Evolutionary conservation across 768 basidiomycete genomes (phyloP), one percentile per base, ranked within the genome.

Genomic region (Lyophyllum decastes): DNA sequence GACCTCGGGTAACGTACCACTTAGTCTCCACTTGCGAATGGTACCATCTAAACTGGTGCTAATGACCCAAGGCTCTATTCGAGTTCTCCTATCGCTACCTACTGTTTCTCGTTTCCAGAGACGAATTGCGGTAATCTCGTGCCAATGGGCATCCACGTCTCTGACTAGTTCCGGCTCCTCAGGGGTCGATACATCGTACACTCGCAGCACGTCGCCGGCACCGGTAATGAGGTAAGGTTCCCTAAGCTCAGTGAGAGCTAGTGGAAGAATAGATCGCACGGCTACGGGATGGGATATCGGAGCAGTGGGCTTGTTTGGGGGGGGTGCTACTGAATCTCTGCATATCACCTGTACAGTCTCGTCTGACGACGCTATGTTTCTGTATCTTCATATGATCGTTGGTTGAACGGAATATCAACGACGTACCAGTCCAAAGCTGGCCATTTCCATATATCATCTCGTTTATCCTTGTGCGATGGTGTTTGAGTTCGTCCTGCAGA

Each of bases 21-120:
- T 74, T 49, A 95, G 73, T 66, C 78, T 83, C 95, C 95, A 98
- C 67, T 85, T 86, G 60, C 95, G 80, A 49, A 98, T 77, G 21
- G 95, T 97, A 41, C 87, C 85, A 69, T 98, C 96, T 57, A 98
- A 72, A 67, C 94, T 88, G 0, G 87, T 81, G 57, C 88, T 94
- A 35, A 98, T 72, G 41, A 98, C 79, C 89, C 91, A 95, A 19
- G 88, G 85, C 64, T 93, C 91, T 12, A 83, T 68, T 61, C 75
- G 77, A n/a, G 75, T 78, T 52, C 66, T 72, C 8, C 77, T 78
- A 59, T 80, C 81, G 24, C 73, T 73, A 9, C 76, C 77, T 26
- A 72, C 68, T 7, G 73, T 75, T 53, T 70, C 76, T 26, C 86
- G 80, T 63, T 82, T 73, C 94, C 94, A 97, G 11, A 88, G 73